phyloP scores from a whole-genome alignment of 2,329 filamentous ascomycete species.

The Fusarium sp. region DNA sequence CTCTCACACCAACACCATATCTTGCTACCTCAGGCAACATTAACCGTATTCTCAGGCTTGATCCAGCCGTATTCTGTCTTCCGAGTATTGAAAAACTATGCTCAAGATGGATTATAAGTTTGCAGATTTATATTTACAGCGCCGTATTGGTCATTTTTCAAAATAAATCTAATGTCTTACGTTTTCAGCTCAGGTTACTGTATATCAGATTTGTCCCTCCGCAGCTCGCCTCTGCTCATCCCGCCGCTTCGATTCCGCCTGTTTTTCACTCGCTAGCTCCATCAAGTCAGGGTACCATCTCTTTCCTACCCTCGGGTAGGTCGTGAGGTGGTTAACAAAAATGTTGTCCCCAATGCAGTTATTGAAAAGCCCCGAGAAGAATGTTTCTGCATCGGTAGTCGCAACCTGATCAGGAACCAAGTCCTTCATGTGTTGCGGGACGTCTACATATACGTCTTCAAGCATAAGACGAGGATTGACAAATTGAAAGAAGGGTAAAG shows the following conservation, averaged over 20 bases:
- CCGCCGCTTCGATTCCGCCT: neutral
- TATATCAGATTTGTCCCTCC: neutral
- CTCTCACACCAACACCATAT: too few relatives aligned
- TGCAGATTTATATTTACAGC: too few relatives aligned
- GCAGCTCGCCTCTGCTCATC: neutral
- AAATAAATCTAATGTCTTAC: neutral
- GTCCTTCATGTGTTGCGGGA: neutral
- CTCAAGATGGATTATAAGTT: neutral
- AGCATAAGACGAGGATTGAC: neutral
- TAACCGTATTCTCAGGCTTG: too few relatives aligned
- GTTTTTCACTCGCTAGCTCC: neutral
- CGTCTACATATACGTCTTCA: neutral
- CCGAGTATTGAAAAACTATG: too few relatives aligned
- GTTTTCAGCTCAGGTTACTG: neutral
- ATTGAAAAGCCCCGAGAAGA: neutral
- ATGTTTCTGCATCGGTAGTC: neutral
- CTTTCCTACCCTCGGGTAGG: neutral
- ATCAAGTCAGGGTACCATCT: neutral
- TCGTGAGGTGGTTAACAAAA: neutral
- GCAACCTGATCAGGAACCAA: neutral
- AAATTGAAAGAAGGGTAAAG: neutral
- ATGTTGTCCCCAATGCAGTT: neutral
- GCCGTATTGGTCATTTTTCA: neutral
- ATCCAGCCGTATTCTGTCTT: too few relatives aligned
- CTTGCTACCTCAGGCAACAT: too few relatives aligned